phyloP scores from a whole-genome alignment of 805 yeast species.

The Ogataea philodendri region DNA sequence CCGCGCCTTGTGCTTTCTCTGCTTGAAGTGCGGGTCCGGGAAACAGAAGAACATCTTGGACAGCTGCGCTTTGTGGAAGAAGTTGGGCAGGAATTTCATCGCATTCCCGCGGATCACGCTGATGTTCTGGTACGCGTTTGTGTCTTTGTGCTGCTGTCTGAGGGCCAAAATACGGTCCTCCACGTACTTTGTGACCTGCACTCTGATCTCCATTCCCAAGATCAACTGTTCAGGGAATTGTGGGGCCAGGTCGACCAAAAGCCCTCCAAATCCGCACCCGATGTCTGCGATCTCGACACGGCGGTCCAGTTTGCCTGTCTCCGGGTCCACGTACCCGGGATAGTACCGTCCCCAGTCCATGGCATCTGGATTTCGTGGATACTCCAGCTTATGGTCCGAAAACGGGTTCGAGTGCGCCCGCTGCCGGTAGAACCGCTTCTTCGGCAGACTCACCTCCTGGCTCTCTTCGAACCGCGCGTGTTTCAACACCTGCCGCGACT shows the following conservation, averaged over 20 bases:
- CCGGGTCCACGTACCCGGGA: conserved; percentile 53
- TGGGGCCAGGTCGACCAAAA: conserved; percentile 75
- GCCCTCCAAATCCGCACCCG: conserved; percentile 98
- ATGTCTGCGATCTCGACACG: conserved; percentile 88
- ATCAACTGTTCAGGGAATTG: conserved; percentile 70
- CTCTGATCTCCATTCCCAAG: conserved; percentile 96
- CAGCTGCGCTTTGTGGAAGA: conserved; percentile 77
- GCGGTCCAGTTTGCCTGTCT: conserved; percentile 42
- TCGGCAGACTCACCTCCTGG: conserved; percentile 49
- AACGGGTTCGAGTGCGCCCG: conserved; percentile 98
- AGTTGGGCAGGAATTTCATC: conserved; percentile 95
- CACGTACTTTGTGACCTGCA: conserved; percentile 95
- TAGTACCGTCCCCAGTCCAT: conserved; percentile 87
- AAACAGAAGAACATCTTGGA: conserved; percentile 95
- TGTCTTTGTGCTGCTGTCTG: conserved; percentile 49
- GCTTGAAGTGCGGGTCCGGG: conserved; percentile 99
- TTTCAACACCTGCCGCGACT: conserved; percentile 43
- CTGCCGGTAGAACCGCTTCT: conserved; percentile 87
- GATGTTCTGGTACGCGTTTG: conserved; percentile 65
- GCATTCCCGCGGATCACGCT: conserved; percentile 93
- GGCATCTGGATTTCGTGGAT: conserved; percentile 73
- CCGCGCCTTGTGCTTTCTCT: conserved; percentile 95
- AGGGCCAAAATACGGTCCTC: conserved; percentile 92
- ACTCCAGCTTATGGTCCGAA: conserved; percentile 89
- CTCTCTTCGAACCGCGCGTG: conserved; percentile 43